Percentiles rank a stretch among this genome's conserved stretches.
These are phyloP conservation scores for Lasiosphaeris hirsuta DNA, from an alignment of 495 filamentous ascomycete species.

Conservation along the genomic window DNA sequence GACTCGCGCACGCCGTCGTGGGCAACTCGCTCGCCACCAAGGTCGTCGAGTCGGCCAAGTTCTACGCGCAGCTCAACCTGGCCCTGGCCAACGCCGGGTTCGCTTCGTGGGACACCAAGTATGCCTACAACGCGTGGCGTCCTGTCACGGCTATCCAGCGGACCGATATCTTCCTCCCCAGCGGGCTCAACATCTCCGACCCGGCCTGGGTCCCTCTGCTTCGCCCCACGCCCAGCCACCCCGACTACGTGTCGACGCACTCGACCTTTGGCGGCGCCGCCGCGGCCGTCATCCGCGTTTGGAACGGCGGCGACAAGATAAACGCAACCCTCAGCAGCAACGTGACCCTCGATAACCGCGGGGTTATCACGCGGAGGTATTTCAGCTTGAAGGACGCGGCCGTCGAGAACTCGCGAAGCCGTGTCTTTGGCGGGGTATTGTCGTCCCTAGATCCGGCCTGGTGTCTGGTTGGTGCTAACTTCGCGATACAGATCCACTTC, in stretches of 20 bases:
- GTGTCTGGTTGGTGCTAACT: too few species aligned
- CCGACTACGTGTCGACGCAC: conserved; percentile 35
- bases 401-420: conserved; percentile 29
- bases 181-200: conserved; percentile 21
- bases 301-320: conserved; percentile 23
- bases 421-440: conserved; percentile 35
- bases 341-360: conserved; percentile 28
- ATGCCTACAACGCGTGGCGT: conserved; percentile 27
- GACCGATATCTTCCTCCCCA: conserved; percentile 22
- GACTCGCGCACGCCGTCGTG: conserved; percentile 29
- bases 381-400: conserved; percentile 23
- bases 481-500: conserved; percentile 28
- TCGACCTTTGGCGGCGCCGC: conserved; percentile 36
- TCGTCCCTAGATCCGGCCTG: neutral
- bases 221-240: conserved; percentile 33
- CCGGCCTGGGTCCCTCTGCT: conserved; percentile 31
- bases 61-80: conserved; percentile 38
- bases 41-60: conserved; percentile 28
- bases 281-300: conserved; percentile 22
- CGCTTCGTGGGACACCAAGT: conserved; percentile 32
- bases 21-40: conserved; percentile 24
- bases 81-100: conserved; percentile 37
- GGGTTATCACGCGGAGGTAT: conserved; percentile 29
- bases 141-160: conserved; percentile 34
- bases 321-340: conserved; percentile 28